Conservation (phyloP, 2,329 filamentous ascomycete species). For the Penicillium decumbens region DNA sequence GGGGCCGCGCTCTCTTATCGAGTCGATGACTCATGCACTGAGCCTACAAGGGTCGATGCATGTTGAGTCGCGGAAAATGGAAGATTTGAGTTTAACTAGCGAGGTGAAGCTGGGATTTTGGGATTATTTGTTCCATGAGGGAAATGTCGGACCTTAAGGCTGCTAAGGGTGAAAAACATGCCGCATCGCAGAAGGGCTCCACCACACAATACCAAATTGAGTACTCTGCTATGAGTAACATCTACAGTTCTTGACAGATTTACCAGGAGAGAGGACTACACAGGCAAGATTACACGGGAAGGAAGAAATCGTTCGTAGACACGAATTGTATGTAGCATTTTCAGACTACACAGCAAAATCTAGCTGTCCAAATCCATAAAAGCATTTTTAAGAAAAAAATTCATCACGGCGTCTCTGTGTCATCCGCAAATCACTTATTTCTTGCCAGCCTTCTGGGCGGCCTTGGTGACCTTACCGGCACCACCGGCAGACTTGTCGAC, state of each 20-base stretch:
- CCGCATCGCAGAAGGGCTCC: too few species aligned
- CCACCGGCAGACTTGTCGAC: conserved; percentile 61
- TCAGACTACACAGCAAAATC: conserved; percentile 23
- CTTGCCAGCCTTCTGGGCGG: conserved; percentile 66
- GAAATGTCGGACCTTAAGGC: too few species aligned
- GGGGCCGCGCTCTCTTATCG: neutral
- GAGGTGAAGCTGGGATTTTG: too few species aligned
- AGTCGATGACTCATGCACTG: neutral
- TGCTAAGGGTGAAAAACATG: too few species aligned
- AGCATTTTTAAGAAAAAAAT: conserved; percentile 24
- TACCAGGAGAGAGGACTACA: too few species aligned
- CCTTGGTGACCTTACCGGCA: conserved; percentile 58
- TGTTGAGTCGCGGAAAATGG: neutral
- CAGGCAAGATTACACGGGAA: too few species aligned
- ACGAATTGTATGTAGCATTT: conserved; percentile 7
- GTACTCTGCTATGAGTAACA: too few species aligned
- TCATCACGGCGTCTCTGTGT: conserved; percentile 26
- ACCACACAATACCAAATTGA: too few species aligned
- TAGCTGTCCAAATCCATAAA: conserved; percentile 22
- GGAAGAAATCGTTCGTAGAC: too few species aligned
- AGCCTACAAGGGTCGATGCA: neutral
- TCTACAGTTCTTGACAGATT: too few species aligned
- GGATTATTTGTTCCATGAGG: neutral
- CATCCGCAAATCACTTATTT: conserved; percentile 54
- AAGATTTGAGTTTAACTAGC: too few species aligned